Conservation (phyloP, 805 yeast genomes). For the Starmerella gropengiesseri region DNA sequence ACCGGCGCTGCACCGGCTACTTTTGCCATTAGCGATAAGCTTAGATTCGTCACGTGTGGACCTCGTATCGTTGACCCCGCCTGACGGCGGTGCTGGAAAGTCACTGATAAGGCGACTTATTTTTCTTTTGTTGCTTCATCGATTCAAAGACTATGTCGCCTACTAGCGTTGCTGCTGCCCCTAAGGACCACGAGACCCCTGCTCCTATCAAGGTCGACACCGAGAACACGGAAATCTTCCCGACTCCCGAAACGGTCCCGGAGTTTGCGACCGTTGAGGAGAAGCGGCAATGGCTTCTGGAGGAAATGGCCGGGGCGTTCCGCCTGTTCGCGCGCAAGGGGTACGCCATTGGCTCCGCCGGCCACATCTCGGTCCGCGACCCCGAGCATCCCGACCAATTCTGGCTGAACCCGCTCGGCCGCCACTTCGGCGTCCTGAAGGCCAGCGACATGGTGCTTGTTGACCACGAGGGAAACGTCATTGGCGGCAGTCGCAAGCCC, state of each 20-base stretch:
- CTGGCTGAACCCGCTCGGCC: conserved; percentile 85
- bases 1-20: too few relatives aligned
- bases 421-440: conserved; percentile 52
- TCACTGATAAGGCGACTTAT: not conserved
- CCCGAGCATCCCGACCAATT: conserved; percentile 71
- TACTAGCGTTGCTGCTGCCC: not conserved
- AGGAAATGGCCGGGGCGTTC: conserved; percentile 81
- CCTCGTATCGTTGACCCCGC: too few relatives aligned
- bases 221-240: conserved; percentile 12
- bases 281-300: conserved; percentile 24
- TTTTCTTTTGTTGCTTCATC: not conserved
- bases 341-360: conserved; percentile 68
- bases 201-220: conserved; percentile 3
- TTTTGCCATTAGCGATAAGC: too few relatives aligned
- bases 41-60: too few relatives aligned
- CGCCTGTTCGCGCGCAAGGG: conserved; percentile 72
- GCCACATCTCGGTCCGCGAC: conserved; percentile 77
- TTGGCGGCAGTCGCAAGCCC: conserved; percentile 47
- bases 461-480: conserved; percentile 50
- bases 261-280: conserved; percentile 17
- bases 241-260: conserved; percentile 15
- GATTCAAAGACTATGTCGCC: conserved; percentile 25
- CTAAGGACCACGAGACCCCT: not conserved
- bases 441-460: conserved; percentile 54
- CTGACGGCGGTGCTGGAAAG: not conserved